These are phyloP conservation scores for Fusarium pininemorale DNA, from an alignment of 2,329 filamentous ascomycete genomes.

Conservation along the genomic window DNA sequence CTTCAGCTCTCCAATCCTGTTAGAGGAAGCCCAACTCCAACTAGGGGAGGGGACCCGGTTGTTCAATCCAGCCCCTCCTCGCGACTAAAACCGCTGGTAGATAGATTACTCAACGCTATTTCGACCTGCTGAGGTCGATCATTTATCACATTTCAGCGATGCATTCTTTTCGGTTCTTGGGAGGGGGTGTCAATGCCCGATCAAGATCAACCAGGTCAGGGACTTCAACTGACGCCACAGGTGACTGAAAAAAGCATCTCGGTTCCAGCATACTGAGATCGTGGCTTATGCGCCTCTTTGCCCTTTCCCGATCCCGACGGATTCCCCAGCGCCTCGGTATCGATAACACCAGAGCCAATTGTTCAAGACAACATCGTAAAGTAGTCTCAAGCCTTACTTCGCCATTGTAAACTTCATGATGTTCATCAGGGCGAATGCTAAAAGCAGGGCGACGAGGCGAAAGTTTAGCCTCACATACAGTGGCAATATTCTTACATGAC, in stretches of 20 bases:
- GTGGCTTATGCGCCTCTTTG: slow-evolving; percentile 24
- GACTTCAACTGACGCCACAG: slow-evolving; percentile 9
- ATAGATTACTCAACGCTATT: slow-evolving; percentile 21
- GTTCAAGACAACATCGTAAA: background rate
- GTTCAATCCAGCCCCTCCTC: slow-evolving; percentile 4
- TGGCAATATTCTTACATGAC: background rate
- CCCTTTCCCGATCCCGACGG: slow-evolving; percentile 26
- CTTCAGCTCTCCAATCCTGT: slow-evolving; percentile 11
- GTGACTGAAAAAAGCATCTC: background rate
- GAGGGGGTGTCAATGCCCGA: slow-evolving; percentile 1
- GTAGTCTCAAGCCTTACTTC: slow-evolving; percentile 15
- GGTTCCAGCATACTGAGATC: slow-evolving; percentile 22
- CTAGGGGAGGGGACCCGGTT: slow-evolving; percentile 13
- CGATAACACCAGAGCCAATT: slow-evolving; percentile 22
- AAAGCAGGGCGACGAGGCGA: slow-evolving; percentile 14
- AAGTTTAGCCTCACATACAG: slow-evolving; percentile 6
- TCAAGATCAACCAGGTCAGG: background rate
- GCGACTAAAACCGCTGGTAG: slow-evolving; percentile 12
- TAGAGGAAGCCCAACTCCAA: slow-evolving; percentile 7
- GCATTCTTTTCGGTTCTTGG: background rate
- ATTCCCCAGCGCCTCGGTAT: slow-evolving; percentile 14
- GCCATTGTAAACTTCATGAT: slow-evolving; percentile 7
- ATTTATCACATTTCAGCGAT: slow-evolving; percentile 28
- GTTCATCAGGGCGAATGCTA: slow-evolving; percentile 20
- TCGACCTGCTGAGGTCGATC: slow-evolving; percentile 14